phyloP scores from a whole-genome alignment of 1,284 basidiomycete species.

The Tilletia horrida region DNA sequence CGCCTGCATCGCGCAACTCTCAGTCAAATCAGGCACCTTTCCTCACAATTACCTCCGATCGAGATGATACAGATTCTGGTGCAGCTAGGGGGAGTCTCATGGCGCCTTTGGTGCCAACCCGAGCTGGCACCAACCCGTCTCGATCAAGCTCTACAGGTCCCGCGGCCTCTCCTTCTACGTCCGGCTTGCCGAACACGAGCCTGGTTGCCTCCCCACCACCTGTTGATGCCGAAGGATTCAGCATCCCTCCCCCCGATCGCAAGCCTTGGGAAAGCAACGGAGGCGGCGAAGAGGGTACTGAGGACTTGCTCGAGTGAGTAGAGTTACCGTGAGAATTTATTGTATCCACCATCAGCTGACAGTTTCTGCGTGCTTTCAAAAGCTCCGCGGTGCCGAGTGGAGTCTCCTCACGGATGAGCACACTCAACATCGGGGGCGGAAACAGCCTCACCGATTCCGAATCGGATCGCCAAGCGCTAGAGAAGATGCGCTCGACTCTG shows the following conservation, averaged over 20 bases:
- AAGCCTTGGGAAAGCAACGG: slow-evolving; percentile 56
- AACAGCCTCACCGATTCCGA: slow-evolving; percentile 39
- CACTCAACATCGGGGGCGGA: background rate
- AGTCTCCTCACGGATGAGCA: background rate
- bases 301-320: slow-evolving; percentile 12
- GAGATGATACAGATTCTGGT: no score
- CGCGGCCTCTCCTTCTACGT: slow-evolving; percentile 4
- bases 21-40: background rate
- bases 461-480: slow-evolving; percentile 58
- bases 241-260: slow-evolving; percentile 59
- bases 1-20: background rate
- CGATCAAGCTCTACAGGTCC: slow-evolving; percentile 1
- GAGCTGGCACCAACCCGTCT: slow-evolving; percentile 11
- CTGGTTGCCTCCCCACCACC: slow-evolving; percentile 24
- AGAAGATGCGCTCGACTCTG: slow-evolving; percentile 59
- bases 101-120: slow-evolving; percentile 38
- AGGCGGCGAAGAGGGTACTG: slow-evolving; percentile 1
- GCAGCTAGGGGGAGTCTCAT: slow-evolving; percentile 29
- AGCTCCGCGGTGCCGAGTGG: background rate
- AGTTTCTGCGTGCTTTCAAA: no score
- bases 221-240: slow-evolving; percentile 61
- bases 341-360: no score
- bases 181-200: no score
- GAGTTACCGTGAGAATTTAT: no score
- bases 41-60: no score